Base-by-base conservation (phyloP, 2,329 filamentous ascomycete genomes). In the Alternaria dauci region DNA sequence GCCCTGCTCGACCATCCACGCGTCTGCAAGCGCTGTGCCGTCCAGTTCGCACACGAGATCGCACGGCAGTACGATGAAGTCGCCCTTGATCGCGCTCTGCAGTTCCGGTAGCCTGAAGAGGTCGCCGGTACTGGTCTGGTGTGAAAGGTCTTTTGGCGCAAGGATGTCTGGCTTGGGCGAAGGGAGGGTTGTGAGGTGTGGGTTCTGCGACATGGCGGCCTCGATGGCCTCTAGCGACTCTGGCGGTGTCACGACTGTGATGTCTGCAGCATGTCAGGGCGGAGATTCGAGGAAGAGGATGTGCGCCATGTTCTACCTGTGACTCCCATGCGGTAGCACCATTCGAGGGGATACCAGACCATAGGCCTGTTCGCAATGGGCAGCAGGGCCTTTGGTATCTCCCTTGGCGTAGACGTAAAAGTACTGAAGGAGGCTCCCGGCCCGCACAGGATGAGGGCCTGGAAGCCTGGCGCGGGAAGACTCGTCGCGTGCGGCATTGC, bases 41-140 rank as follows among this genome's bases (percentile, higher is more conserved):
- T 91, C 89, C 16, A 98, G 82, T 73, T 97, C 94, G 76, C 93
- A 97, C 39, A 99, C 89, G 7, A 99, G 83, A 76, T 99, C 95
- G 78, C 95, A 99, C 0, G 95, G 94, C 4, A 99, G 83, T 3
- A 98, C 87, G 26, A 97, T 82, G 73, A 99, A 98, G 79, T 99
- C 93, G 12, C 89, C 88, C 55, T 87, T 93, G 70, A 99, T 88
- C 8, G 88, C 85, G n/a, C 85, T 83, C 73, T 91, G 89, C 44
- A 98, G 88, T 76, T 97, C 91, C 1, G 92, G 90, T 8, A 97
- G 84, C 9, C 94, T 88, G 53, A 99, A 86, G 20, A 98, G 88
- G 72, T 97, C 91, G 8, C 92, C 94, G 7, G 95, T 98, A 52
- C 93, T 93, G 0, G 91, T 96, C 61, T 92, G 95, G 72, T 93